phyloP scores from a whole-genome alignment of 2,329 filamentous ascomycete species.

The Aspergillus texensis region DNA sequence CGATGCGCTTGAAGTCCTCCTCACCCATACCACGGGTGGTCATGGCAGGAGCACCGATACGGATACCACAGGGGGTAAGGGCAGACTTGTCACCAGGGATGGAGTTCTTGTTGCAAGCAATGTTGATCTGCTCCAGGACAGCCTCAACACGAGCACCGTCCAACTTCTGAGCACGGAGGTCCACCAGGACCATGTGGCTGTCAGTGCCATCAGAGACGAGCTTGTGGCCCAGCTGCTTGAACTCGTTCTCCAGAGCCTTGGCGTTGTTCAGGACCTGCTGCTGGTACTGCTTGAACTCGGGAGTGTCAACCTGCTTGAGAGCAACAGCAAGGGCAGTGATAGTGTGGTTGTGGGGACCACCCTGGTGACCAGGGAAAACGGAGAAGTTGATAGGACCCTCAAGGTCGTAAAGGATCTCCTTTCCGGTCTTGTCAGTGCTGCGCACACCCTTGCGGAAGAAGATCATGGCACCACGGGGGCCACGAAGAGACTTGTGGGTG shows the following conservation, averaged over 20 bases:
- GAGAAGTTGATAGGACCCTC: constrained; percentile 93
- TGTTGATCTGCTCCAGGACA: constrained; percentile 96
- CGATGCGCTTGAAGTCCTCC: constrained; percentile 89
- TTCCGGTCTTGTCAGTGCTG: constrained; percentile 82
- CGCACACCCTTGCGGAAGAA: constrained; percentile 95
- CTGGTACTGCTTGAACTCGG: constrained; percentile 93
- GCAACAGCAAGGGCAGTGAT: constrained; percentile 95
- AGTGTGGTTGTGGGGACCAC: constrained; percentile 98
- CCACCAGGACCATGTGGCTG: constrained; percentile 92
- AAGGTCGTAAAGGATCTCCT: constrained; percentile 84
- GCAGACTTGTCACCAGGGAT: constrained; percentile 98
- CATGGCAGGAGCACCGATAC: constrained; percentile 97
- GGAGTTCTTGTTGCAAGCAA: constrained; percentile 99
- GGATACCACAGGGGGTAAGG: constrained; percentile 89
- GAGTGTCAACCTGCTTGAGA: constrained; percentile 85
- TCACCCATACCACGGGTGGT: constrained; percentile 91
- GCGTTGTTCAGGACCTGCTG: constrained; percentile 87
- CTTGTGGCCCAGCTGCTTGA: constrained; percentile 72
- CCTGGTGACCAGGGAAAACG: constrained; percentile 97
- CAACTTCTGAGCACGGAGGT: constrained; percentile 84
- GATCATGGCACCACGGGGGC: constrained; percentile 94
- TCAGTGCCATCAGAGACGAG: constrained; percentile 94
- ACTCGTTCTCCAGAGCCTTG: constrained; percentile 79
- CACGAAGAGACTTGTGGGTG: constrained; percentile 95
- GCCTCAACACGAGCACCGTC: constrained; percentile 93